Evolutionary conservation across 1,139 yeast species (phyloP), one percentile per base, ranked within the genome.

Genomic region (Spathaspora sp.): DNA sequence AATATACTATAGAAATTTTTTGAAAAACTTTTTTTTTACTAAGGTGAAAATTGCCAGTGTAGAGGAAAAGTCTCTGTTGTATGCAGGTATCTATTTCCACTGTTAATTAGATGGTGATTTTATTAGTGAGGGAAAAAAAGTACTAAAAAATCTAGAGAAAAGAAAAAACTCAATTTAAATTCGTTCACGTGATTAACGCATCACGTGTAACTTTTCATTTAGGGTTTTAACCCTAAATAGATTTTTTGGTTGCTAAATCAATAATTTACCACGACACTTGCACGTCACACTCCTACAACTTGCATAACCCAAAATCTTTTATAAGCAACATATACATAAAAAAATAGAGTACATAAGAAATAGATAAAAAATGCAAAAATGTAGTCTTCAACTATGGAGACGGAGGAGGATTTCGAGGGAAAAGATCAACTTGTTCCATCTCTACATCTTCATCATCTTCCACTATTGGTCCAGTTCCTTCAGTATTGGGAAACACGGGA

Each of bases 401-500:
- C 13, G 36, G 39, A 10, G 38, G n/a, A 3, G 39, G 23, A 39
- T 49, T 53, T 38, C 71, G 53, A 13, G 73, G 72, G 43, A 70
- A 71, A 47, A 71, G 60, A 39, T 50, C 55, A 25, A 45, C 53
- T 38, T 50, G 41, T 44, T 64, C 68, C 43, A 64, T 70, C 9
- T 72, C 78, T 39, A 67, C 72, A 43, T 64, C 72, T 38, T 59
- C 67, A 37, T 58, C 67, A 37, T 58, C 67, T 11, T 65, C 60
- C 10, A 63, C 56, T 24, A 58, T 54, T 26, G 68, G 69, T 42
- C 26, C 36, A 31, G 58, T 59, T 38, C 63, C 65, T 13, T 61
- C 26, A 10, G 13, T 70, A 49, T 56, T 61, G 2, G 71, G 71
- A 48, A 74, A 74, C 1, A 72, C 76, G 5, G 78, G 70, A 6